Conservation (phyloP, 768 basidiomycete genomes). For the Boletus tomentosulus region DNA sequence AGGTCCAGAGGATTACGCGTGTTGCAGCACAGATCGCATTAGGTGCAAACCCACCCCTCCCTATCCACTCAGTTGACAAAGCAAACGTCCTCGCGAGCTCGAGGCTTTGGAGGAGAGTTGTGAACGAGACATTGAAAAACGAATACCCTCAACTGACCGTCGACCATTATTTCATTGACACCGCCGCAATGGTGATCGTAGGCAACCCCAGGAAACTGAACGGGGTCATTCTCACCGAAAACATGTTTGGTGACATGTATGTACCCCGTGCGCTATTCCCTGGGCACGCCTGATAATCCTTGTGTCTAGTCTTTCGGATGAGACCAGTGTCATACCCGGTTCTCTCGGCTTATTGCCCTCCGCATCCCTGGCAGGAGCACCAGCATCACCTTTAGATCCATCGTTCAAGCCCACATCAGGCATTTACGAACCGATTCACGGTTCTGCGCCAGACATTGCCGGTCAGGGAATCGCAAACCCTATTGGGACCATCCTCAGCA, state of each 20-base stretch:
- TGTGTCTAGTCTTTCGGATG: slow-evolving; percentile 79
- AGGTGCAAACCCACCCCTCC: slow-evolving; percentile 74
- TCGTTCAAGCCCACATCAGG: slow-evolving; percentile 78
- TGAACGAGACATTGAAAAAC: slow-evolving; percentile 73
- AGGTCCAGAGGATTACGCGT: slow-evolving; percentile 91
- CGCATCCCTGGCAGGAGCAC: slow-evolving; percentile 91
- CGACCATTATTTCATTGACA: slow-evolving; percentile 92
- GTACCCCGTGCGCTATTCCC: slow-evolving; percentile 26
- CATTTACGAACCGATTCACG: slow-evolving; percentile 96
- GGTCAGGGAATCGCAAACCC: slow-evolving; percentile 92
- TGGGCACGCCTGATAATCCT: not conserved
- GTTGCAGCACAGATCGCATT: slow-evolving; percentile 93
- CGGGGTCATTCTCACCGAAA: slow-evolving; percentile 92
- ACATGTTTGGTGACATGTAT: slow-evolving; percentile 96
- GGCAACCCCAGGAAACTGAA: slow-evolving; percentile 88
- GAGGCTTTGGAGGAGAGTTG: slow-evolving; percentile 90
- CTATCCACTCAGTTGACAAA: slow-evolving; percentile 94
- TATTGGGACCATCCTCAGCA: slow-evolving; percentile 91
- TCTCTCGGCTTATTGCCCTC: slow-evolving; percentile 95
- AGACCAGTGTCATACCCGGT: slow-evolving; percentile 95
- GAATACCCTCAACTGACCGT: slow-evolving; percentile 88
- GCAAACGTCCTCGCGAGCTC: slow-evolving; percentile 97
- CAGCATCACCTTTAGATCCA: slow-evolving; percentile 46
- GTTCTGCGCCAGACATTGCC: slow-evolving; percentile 94
- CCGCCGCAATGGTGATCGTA: slow-evolving; percentile 94